Base-by-base conservation (phyloP, 1,284 basidiomycete species). In the Mixia osmundae region DNA sequence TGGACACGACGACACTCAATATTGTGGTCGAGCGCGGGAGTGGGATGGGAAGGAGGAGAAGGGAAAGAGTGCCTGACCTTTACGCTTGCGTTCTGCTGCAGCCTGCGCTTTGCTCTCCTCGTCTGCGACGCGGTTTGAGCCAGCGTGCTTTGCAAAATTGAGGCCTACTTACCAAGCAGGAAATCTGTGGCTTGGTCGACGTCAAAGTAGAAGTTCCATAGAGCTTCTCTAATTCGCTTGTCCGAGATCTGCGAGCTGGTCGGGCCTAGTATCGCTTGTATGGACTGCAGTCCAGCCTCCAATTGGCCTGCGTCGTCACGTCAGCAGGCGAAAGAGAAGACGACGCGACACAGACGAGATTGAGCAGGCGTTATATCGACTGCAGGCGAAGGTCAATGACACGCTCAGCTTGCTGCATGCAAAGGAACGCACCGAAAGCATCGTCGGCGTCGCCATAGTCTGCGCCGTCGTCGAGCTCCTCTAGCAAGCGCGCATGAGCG, bases 161-260 rank as follows among this genome's bases (percentile, higher is more conserved):
- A 15, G 25, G 9, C 4, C 1, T 1, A 28, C 43, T 15, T 23
- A 48, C 57, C 57, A 21, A 75, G 48, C 18, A 83, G 61, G 66
- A 71, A 77, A 25, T 68, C 58, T 11, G 87, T 59, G 5, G 77
- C 71, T 50, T 72, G 66, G 27, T 80, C 71, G 14, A 77, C 66
- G 50, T 94, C 73, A 50, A 91, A 95, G 58, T 77, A 79, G 48
- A 65, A 71, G 47, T 95, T 72, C 76, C 83, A 95, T 30, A 95
- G 61, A 1, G 68, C 65, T 46, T 85, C 76, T 50, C 68, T 70
- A 54, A 97, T 76, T 35, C 69, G 65, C 26, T 60, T 56, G 52
- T 89, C 78, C 25, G 73, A 62, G 33, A 89, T 59, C 12, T 70
- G 72, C 23, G 71, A 50, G 5, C 63, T 65, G 51, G 71, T 64